Evolutionary conservation across 257 asterid species (phyloP).

Genomic region (Paraleonurus japonicus): DNA sequence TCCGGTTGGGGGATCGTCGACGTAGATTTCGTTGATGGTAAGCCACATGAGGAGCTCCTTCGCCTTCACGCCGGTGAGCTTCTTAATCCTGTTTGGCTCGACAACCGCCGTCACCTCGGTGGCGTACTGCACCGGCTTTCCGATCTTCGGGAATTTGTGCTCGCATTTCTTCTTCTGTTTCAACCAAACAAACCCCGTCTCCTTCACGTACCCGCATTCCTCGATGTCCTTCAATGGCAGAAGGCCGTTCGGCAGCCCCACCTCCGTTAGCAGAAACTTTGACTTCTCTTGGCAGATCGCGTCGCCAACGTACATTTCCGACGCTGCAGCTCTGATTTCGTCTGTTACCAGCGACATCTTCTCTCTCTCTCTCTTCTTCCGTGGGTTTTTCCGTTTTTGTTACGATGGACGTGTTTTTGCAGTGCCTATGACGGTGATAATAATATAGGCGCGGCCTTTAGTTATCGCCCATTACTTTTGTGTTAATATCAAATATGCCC

Average conservation of each 20-base stretch:
- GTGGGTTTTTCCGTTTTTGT: background rate
- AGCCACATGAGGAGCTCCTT: conserved; percentile 73
- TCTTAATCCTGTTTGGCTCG: conserved; percentile 46
- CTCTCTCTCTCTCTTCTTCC: background rate
- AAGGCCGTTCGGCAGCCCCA: conserved; percentile 56
- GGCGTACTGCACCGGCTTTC: conserved; percentile 42
- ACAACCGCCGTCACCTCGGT: conserved; percentile 59
- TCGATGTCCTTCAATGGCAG: conserved; percentile 56
- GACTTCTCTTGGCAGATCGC: conserved; percentile 58
- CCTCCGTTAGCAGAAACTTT: conserved; percentile 45
- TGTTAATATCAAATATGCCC: background rate
- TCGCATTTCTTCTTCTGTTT: conserved; percentile 50
- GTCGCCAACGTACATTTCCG: conserved; percentile 57
- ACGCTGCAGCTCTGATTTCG: conserved; percentile 45
- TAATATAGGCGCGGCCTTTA: background rate
- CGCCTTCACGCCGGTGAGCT: conserved; percentile 61
- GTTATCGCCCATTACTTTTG: background rate
- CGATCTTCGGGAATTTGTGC: conserved; percentile 59
- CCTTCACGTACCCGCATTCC: conserved; percentile 57
- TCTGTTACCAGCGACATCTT: conserved; percentile 54
- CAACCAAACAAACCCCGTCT: conserved; percentile 68
- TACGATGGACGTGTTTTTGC: background rate
- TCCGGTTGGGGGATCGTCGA: conserved; percentile 50
- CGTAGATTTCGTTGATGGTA: conserved; percentile 41
- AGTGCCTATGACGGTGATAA: background rate